These are phyloP conservation scores for Colletotrichum camelliae DNA, from an alignment of 2,329 filamentous ascomycete genomes.

Conservation along the genomic window DNA sequence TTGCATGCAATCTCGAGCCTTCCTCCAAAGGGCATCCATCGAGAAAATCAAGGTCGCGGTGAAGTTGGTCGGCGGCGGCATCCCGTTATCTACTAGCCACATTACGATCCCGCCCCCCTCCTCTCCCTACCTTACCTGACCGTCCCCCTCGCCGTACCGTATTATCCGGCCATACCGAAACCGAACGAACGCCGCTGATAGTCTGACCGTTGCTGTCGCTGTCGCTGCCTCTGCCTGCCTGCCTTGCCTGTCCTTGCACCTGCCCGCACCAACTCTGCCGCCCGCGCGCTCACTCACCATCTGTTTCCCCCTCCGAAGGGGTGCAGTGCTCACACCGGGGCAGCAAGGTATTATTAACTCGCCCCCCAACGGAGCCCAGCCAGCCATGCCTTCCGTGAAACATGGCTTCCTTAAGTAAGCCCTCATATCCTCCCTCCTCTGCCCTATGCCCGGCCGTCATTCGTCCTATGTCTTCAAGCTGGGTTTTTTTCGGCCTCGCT, in stretches of 20 bases:
- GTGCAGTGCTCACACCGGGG: background rate
- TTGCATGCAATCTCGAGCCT: slow-evolving; percentile 6
- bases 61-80: background rate
- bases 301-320: background rate
- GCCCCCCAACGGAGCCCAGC: background rate
- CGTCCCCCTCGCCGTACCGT: background rate
- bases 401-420: slow-evolving; percentile 23
- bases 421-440: background rate
- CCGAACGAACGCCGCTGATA: slow-evolving; percentile 2
- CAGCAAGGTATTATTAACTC: slow-evolving; percentile 9
- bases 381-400: slow-evolving; percentile 15
- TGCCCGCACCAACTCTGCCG: background rate
- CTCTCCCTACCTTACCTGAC: background rate
- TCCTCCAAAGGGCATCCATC: background rate
- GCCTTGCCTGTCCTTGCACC: slow-evolving; percentile 12
- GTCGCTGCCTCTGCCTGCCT: background rate
- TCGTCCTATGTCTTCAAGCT: background rate
- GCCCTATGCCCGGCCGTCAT: background rate
- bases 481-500: background rate
- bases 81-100: slow-evolving; percentile 7
- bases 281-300: background rate
- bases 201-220: background rate
- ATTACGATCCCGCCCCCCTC: background rate
- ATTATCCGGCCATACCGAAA: slow-evolving; percentile 13
- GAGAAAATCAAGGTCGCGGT: background rate